A percentile compares a stretch with the other conserved stretches of the same genome.
Conservation (phyloP, 2,329 filamentous ascomycete species). For the Trichoderma sp. region DNA sequence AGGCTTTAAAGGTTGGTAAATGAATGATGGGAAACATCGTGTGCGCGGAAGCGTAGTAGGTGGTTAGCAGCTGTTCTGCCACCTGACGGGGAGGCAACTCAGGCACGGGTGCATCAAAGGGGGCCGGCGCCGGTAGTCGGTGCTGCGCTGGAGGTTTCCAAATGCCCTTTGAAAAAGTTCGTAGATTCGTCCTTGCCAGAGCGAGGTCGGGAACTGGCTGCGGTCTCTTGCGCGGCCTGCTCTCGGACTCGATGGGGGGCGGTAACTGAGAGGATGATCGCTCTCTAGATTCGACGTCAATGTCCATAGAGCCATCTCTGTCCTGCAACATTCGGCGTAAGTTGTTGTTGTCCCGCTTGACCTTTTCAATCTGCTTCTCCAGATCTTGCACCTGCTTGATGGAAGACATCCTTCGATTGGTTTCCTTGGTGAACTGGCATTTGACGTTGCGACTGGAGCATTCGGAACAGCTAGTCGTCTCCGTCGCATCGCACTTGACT, state of each 20-base stretch:
- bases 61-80: conserved; percentile 68
- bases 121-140: conserved; percentile 48
- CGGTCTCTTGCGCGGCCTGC: conserved; percentile 60
- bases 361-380: conserved; percentile 80
- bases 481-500: conserved; percentile 91
- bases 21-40: conserved; percentile 81
- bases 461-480: conserved; percentile 93
- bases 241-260: conserved; percentile 59
- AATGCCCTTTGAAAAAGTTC: conserved; percentile 71
- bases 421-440: conserved; percentile 99
- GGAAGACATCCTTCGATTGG: conserved; percentile 96
- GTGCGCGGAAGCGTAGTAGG: conserved; percentile 76
- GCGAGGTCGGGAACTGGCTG: conserved; percentile 66
- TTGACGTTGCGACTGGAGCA: conserved; percentile 95
- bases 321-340: conserved; percentile 63
- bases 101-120: conserved; percentile 55
- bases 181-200: conserved; percentile 68
- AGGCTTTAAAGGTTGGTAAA: conserved; percentile 76
- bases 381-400: conserved; percentile 99
- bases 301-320: conserved; percentile 48
- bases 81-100: conserved; percentile 67
- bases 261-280: conserved; percentile 58
- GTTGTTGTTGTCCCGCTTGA: conserved; percentile 76
- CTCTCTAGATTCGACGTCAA: conserved; percentile 47
- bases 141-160: conserved; percentile 74